These are phyloP conservation scores for Clarireedia sp. DNA, from an alignment of 2,329 filamentous ascomycete genomes.

Conservation along the genomic window DNA sequence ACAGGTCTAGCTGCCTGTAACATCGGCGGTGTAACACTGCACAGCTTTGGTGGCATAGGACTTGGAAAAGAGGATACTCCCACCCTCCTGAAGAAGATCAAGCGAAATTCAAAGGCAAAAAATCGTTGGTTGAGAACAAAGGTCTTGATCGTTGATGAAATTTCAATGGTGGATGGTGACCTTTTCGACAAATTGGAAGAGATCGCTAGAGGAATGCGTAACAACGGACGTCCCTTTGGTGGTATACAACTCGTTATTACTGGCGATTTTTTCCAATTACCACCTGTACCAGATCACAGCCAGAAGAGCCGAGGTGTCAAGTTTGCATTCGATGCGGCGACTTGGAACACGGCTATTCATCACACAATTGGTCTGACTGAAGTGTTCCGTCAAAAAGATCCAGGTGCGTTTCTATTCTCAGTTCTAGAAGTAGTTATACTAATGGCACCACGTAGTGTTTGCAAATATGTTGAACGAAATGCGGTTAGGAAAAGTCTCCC, in stretches of 20 bases:
- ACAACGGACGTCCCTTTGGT: constrained; percentile 87
- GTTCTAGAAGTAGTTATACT: constrained; percentile 11
- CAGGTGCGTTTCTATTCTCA: constrained; percentile 36
- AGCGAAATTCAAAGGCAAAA: constrained; percentile 78
- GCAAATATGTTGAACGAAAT: constrained; percentile 97
- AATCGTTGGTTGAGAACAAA: constrained; percentile 84
- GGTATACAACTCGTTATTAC: constrained; percentile 95
- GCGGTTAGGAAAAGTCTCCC: constrained; percentile 74
- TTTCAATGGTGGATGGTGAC: constrained; percentile 97
- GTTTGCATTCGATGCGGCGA: constrained; percentile 87
- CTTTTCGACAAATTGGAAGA: constrained; percentile 93
- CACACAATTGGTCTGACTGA: constrained; percentile 94
- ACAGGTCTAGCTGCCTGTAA: constrained; percentile 95
- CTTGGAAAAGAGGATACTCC: constrained; percentile 82
- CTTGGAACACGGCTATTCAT: constrained; percentile 87
- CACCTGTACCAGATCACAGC: constrained; percentile 75
- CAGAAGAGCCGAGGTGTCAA: constrained; percentile 56
- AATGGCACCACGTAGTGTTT: constrained; percentile 50
- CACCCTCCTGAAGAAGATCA: constrained; percentile 82
- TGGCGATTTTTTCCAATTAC: constrained; percentile 95
- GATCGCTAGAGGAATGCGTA: constrained; percentile 76
- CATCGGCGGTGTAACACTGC: constrained; percentile 88
- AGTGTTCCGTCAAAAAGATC: constrained; percentile 91
- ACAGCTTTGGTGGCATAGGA: constrained; percentile 93
- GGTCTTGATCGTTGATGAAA: constrained; percentile 83